Conservation (phyloP, 2,329 filamentous ascomycete genomes). For the Aspergillus pseudoglaucus region DNA sequence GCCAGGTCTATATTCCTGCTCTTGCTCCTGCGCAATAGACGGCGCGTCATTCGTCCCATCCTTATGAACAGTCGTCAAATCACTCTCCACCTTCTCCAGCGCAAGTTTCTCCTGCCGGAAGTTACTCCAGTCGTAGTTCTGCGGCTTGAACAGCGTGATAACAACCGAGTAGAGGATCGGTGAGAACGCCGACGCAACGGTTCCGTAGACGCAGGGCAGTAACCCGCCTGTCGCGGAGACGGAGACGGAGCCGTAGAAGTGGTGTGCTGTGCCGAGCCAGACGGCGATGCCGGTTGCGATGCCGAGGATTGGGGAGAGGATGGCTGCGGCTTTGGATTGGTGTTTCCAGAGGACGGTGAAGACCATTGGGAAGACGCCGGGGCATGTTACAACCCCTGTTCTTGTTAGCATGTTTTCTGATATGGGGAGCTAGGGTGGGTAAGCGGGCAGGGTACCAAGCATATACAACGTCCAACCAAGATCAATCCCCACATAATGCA, state of each 20-base stretch:
- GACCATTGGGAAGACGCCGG: constrained; percentile 48
- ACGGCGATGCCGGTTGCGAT: constrained; percentile 47
- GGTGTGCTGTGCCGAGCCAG: constrained; percentile 47
- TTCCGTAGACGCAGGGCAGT: constrained; percentile 49
- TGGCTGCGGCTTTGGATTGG: constrained; percentile 46
- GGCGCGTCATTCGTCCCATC: background rate
- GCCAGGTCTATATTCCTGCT: background rate
- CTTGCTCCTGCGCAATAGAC: background rate
- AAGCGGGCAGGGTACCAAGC: constrained; percentile 29
- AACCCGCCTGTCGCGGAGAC: constrained; percentile 45
- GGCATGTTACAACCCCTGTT: constrained; percentile 46
- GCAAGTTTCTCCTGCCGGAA: constrained; percentile 29
- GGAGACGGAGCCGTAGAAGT: constrained; percentile 43
- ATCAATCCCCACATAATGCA: constrained; percentile 50
- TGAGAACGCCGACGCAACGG: constrained; percentile 48
- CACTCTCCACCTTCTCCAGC: constrained; percentile 19
- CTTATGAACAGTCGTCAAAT: constrained; percentile 15
- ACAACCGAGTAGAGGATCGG: constrained; percentile 45
- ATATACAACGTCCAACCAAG: constrained; percentile 52
- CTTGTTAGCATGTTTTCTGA: background rate
- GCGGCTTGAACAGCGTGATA: constrained; percentile 42
- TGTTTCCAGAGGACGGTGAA: constrained; percentile 49
- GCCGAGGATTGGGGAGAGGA: constrained; percentile 46
- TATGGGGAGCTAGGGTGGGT: background rate
- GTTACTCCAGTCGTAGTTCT: constrained; percentile 37